Percentiles rank a stretch among this genome's conserved stretches.
Conservation (phyloP, 768 basidiomycete genomes). For the Saitozyma podzolica region DNA sequence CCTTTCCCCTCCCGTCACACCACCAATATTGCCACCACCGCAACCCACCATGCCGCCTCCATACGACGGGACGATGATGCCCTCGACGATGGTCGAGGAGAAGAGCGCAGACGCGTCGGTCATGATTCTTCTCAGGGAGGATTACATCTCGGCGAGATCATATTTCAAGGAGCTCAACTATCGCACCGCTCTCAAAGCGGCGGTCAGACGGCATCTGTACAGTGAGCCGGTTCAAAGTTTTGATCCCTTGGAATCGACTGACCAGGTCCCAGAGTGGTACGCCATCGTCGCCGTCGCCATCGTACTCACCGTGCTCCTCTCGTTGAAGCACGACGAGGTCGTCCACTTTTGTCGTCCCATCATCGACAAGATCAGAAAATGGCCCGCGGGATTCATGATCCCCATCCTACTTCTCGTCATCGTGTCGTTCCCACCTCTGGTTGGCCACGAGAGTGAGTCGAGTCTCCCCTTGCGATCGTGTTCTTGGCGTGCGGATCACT, state of each 20-base stretch:
- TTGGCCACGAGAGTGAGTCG: slow-evolving; percentile 41
- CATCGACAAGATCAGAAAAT: slow-evolving; percentile 26
- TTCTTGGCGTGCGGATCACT: too few relatives aligned
- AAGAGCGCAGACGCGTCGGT: neutral
- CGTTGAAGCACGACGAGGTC: slow-evolving; percentile 40
- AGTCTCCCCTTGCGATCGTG: neutral
- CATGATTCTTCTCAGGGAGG: slow-evolving; percentile 29
- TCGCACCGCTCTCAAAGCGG: slow-evolving; percentile 14
- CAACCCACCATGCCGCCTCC: neutral
- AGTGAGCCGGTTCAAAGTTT: slow-evolving; percentile 25
- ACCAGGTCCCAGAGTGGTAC: slow-evolving; percentile 41
- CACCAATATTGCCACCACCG: neutral
- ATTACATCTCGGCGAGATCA: slow-evolving; percentile 19
- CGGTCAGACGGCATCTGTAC: slow-evolving; percentile 28
- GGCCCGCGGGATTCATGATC: slow-evolving; percentile 47
- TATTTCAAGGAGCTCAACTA: slow-evolving; percentile 34
- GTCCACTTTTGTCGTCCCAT: slow-evolving; percentile 38
- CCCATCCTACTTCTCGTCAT: slow-evolving; percentile 37
- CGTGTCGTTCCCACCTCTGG: slow-evolving; percentile 44
- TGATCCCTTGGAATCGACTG: neutral
- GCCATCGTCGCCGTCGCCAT: slow-evolving; percentile 34
- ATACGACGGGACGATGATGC: slow-evolving; percentile 3
- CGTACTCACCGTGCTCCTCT: slow-evolving; percentile 34
- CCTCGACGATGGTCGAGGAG: neutral
- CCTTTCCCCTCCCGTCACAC: neutral